Evolutionary conservation across 495 filamentous ascomycete genomes (phyloP).

Genomic region (Aspergillus saccharolyticus): DNA sequence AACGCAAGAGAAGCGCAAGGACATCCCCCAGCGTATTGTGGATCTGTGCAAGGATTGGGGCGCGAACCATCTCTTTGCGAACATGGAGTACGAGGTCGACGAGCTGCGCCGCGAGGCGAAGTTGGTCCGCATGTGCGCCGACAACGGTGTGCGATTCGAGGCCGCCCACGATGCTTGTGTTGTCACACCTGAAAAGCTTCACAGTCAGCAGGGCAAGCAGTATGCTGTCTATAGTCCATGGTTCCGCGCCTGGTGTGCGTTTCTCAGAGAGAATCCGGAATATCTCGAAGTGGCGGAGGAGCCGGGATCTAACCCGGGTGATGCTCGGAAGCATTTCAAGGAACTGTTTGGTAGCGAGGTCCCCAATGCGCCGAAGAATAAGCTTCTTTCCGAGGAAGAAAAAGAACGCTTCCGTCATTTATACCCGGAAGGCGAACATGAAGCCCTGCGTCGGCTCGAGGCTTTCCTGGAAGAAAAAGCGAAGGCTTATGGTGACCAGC

Average conservation of each 20-base stretch:
- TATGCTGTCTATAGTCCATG: conserved; percentile 84
- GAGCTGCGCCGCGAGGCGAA: conserved; percentile 63
- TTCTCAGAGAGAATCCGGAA: conserved; percentile 63
- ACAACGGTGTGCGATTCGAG: conserved; percentile 58
- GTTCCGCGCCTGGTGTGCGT: conserved; percentile 69
- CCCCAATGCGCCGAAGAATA: conserved; percentile 60
- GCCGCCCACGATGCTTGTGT: conserved; percentile 76
- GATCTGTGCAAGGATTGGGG: conserved; percentile 68
- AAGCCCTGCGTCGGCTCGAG: conserved; percentile 58
- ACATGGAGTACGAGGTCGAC: conserved; percentile 59
- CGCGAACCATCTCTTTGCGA: conserved; percentile 56
- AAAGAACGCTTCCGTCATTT: conserved; percentile 49
- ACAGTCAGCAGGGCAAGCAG: conserved; percentile 62
- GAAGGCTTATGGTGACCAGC: conserved; percentile 51
- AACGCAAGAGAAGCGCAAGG: conserved; percentile 59
- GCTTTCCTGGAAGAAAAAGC: conserved; percentile 69
- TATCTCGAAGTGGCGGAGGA: conserved; percentile 55
- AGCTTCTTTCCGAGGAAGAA: conserved; percentile 56
- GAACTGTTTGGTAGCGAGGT: conserved; percentile 60
- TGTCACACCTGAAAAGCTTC: conserved; percentile 65
- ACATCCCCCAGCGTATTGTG: conserved; percentile 59
- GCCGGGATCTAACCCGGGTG: conserved; percentile 56
- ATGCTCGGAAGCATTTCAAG: conserved; percentile 47
- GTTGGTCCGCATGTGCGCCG: conserved; percentile 54
- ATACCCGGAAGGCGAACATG: conserved; percentile 80